A percentile compares a stretch with the other conserved stretches of the same genome.
Evolutionary conservation across 257 asterid species (phyloP).

Genomic region (Datura wrightii): DNA sequence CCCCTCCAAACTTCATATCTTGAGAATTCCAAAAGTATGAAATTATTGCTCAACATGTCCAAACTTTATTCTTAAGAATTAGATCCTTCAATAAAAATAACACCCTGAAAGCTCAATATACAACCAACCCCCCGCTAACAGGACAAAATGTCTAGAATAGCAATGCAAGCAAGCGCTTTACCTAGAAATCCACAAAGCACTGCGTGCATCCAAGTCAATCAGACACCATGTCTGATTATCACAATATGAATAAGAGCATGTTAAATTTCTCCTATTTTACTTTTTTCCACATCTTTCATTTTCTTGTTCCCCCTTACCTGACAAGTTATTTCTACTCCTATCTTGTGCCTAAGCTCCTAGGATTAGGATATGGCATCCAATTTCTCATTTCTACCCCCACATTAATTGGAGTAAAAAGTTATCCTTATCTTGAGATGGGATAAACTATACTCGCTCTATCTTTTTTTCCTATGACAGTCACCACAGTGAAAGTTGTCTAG

Average conservation of each 20-base stretch:
- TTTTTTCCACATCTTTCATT: background rate
- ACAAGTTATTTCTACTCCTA: background rate
- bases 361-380: constrained; percentile 6
- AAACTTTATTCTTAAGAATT: background rate
- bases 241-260: background rate
- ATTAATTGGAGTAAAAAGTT: background rate
- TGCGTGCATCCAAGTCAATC: background rate
- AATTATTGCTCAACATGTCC: background rate
- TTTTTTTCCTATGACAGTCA: background rate
- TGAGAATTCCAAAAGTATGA: background rate
- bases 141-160: background rate
- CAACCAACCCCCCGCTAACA: background rate
- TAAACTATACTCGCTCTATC: background rate
- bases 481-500: background rate
- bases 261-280: background rate
- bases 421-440: background rate
- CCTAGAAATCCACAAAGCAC: background rate
- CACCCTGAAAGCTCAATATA: background rate
- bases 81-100: background rate
- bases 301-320: background rate
- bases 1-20: constrained; percentile 1
- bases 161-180: background rate
- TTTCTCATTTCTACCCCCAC: background rate
- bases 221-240: background rate
- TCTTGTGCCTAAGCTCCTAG: constrained; percentile 7